These are phyloP conservation scores for Ophiosphaerella narmari DNA, from an alignment of 2,329 filamentous ascomycete species.

Conservation along the genomic window DNA sequence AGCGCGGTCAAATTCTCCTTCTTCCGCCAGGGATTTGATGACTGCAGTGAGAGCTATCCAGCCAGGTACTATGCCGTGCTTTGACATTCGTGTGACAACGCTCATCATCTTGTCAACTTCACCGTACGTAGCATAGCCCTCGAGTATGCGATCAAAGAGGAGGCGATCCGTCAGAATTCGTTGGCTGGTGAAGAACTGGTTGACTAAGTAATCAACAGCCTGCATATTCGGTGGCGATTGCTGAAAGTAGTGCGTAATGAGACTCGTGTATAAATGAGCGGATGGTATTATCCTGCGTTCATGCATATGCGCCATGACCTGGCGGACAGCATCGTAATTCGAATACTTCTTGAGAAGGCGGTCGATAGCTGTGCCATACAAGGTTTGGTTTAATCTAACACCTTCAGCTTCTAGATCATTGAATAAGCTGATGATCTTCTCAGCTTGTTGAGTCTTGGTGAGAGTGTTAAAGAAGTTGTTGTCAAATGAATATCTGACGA, in stretches of 20 bases:
- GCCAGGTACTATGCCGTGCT: slow-evolving; percentile 47
- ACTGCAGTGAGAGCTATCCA: slow-evolving; percentile 49
- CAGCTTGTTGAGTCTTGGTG: slow-evolving; percentile 55
- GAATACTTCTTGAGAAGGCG: slow-evolving; percentile 58
- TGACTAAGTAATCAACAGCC: slow-evolving; percentile 64
- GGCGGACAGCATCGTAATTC: slow-evolving; percentile 59
- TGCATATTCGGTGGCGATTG: slow-evolving; percentile 62
- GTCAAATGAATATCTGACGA: slow-evolving; percentile 65
- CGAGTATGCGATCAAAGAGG: slow-evolving; percentile 73
- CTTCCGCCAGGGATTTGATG: slow-evolving; percentile 44
- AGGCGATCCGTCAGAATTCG: slow-evolving; percentile 54
- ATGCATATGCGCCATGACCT: slow-evolving; percentile 67
- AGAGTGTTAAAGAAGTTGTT: slow-evolving; percentile 52
- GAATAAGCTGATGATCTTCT: slow-evolving; percentile 61
- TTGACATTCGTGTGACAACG: slow-evolving; percentile 47
- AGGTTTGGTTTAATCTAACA: slow-evolving; percentile 63
- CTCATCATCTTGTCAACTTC: slow-evolving; percentile 54
- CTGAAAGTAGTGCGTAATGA: slow-evolving; percentile 70
- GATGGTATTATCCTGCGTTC: slow-evolving; percentile 58
- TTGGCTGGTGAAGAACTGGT: slow-evolving; percentile 44
- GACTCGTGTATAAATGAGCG: slow-evolving; percentile 73
- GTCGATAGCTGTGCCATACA: slow-evolving; percentile 73
- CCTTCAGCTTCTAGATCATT: slow-evolving; percentile 59
- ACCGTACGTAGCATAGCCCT: slow-evolving; percentile 64
- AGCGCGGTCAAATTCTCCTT: slow-evolving; percentile 42